A percentile compares a stretch with the other conserved stretches of the same genome.
Conservation (phyloP, 805 yeast genomes). For the Teunomyces pallodes region DNA sequence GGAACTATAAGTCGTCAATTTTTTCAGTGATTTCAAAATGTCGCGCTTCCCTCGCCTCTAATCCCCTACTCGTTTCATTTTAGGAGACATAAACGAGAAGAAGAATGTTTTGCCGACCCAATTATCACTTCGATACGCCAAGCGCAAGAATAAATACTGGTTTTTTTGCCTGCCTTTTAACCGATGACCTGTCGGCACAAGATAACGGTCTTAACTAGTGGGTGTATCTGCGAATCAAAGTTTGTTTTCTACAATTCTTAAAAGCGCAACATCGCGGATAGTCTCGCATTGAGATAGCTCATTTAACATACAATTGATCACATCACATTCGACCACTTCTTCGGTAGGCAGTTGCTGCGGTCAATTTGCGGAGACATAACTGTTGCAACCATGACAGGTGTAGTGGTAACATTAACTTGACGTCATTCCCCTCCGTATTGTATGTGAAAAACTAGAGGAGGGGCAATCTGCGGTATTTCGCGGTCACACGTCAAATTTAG, state of each 20-base stretch:
- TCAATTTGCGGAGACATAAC: no score
- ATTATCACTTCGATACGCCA: background rate
- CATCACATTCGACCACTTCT: background rate
- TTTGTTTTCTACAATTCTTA: no score
- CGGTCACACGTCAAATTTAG: background rate
- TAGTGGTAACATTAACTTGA: background rate
- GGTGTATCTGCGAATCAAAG: no score
- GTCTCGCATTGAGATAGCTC: no score
- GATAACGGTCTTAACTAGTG: no score
- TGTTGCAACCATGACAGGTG: no score
- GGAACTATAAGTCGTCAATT: background rate
- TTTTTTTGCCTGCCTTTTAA: no score
- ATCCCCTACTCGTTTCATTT: background rate
- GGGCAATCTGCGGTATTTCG: background rate
- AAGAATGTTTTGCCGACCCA: background rate
- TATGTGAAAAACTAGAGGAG: background rate
- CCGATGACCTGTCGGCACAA: no score
- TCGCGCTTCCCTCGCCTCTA: background rate
- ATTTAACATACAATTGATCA: no score
- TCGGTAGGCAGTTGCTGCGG: background rate
- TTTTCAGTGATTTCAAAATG: background rate
- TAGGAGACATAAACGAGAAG: background rate
- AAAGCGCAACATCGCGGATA: no score
- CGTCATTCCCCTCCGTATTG: background rate
- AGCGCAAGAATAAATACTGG: background rate